Evolutionary conservation across 2,329 filamentous ascomycete genomes (phyloP).

Genomic region (Phialophora tarda): DNA sequence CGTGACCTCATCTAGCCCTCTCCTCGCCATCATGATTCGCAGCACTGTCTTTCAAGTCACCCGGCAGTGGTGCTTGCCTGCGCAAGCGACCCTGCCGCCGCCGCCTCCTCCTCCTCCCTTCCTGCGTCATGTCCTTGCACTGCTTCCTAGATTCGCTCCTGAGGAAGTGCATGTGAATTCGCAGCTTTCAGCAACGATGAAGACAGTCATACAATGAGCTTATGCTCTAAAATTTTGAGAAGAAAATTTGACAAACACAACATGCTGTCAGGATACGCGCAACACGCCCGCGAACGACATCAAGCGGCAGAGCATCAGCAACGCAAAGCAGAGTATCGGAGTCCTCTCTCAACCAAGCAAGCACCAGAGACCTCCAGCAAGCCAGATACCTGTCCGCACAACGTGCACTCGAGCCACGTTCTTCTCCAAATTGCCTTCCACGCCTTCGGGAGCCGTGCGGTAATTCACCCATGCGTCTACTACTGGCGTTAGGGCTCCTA

Average conservation of each 20-base stretch:
- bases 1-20: neutral
- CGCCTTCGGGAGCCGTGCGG: slow-evolving; percentile 7
- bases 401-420: slow-evolving; percentile 25
- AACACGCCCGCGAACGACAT: neutral
- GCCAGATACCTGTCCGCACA: slow-evolving; percentile 23
- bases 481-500: slow-evolving; percentile 23
- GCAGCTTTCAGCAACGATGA: neutral
- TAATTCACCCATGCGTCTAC: slow-evolving; percentile 31
- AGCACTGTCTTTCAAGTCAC: neutral
- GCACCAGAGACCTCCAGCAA: slow-evolving; percentile 29
- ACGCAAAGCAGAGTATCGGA: neutral
- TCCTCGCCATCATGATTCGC: neutral
- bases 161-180: neutral
- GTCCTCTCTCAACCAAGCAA: slow-evolving; percentile 16
- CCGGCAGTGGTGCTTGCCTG: neutral
- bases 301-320: neutral
- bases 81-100: neutral
- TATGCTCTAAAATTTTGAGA: neutral
- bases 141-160: neutral
- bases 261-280: neutral
- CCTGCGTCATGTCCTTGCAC: neutral
- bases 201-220: neutral
- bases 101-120: too few relatives aligned
- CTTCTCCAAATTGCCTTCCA: slow-evolving; percentile 13
- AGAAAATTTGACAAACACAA: neutral